Conservation (phyloP, 2,329 filamentous ascomycete species). For the Rasamsonia emersonii region DNA sequence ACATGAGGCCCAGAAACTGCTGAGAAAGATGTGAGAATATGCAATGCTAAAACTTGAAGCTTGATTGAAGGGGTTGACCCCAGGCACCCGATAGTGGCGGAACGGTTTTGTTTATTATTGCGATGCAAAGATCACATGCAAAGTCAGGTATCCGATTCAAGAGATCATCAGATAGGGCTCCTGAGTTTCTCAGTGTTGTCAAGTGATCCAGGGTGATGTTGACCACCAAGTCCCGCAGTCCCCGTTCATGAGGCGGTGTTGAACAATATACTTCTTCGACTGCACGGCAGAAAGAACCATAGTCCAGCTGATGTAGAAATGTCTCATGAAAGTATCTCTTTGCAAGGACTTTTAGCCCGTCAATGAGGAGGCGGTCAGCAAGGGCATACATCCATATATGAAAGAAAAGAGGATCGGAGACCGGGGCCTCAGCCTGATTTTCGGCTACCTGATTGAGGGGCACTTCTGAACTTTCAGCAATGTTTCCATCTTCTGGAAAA, state of each 20-base stretch:
- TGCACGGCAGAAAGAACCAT: neutral
- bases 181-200: neutral
- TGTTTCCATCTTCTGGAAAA: neutral
- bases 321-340: neutral
- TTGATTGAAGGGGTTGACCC: too few species aligned
- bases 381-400: neutral
- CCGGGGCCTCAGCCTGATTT: neutral
- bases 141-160: neutral
- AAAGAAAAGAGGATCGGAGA: neutral
- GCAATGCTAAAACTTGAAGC: too few species aligned
- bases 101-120: neutral
- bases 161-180: neutral
- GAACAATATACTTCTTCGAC: neutral
- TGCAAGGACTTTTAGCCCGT: constrained; percentile 3
- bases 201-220: neutral
- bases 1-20: too few species aligned
- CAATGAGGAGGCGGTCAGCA: neutral
- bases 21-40: too few species aligned
- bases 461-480: neutral
- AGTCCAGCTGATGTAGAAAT: neutral
- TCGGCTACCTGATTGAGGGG: neutral
- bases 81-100: too few species aligned
- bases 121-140: constrained; percentile 1
- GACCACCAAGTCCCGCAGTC: neutral
- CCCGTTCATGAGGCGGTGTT: neutral